Evolutionary conservation across 148 eudicot species (phyloP).

Genomic region (Pouteria glomerata): DNA sequence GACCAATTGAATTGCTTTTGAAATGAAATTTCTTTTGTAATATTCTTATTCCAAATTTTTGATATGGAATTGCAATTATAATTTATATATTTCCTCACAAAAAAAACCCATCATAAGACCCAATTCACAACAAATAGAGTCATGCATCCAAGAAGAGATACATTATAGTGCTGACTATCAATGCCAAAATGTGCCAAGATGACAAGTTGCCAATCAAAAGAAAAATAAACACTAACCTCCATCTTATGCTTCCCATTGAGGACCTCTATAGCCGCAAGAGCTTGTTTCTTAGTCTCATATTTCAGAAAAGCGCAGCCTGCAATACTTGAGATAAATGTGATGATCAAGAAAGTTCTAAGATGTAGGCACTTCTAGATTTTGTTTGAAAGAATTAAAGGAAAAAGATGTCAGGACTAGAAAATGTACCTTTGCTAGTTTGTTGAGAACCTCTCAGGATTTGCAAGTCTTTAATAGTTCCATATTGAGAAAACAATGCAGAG

Average conservation of each 20-base stretch:
- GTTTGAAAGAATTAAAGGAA: neutral
- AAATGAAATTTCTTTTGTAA: no score
- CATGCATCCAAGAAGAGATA: neutral
- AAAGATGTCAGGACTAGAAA: neutral
- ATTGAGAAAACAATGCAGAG: conserved; percentile 79
- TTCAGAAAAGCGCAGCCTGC: conserved; percentile 95
- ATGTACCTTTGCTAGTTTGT: conserved; percentile 93
- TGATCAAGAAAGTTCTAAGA: neutral
- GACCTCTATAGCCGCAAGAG: conserved; percentile 88
- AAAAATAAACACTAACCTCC: conserved; percentile 60
- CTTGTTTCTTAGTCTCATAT: conserved; percentile 93
- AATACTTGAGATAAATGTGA: conserved; percentile 6
- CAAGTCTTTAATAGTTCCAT: conserved; percentile 79
- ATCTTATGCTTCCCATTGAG: conserved; percentile 82
- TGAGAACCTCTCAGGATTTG: conserved; percentile 93
- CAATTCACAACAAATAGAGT: neutral
- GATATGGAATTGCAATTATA: no score
- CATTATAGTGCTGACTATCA: neutral
- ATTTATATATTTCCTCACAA: no score
- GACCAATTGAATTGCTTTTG: no score
- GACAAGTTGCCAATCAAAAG: conserved; percentile 1
- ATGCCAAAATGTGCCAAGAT: neutral
- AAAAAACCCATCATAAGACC: neutral
- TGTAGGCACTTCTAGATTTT: neutral
- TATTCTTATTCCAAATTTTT: no score